phyloP scores from a whole-genome alignment of 2,329 filamentous ascomycete genomes.

The Chlorencoelia australis region DNA sequence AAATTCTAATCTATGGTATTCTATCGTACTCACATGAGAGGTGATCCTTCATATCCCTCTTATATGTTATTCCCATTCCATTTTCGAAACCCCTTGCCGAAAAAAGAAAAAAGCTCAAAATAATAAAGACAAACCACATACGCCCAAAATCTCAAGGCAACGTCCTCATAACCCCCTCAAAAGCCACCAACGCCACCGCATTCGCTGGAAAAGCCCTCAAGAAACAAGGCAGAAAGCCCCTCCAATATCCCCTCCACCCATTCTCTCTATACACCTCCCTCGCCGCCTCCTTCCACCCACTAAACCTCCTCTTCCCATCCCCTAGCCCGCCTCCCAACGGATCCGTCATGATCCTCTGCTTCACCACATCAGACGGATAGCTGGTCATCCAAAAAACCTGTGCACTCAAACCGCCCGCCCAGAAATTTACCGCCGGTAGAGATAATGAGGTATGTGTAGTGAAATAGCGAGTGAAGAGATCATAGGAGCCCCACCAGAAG shows the following conservation, averaged over 20 bases:
- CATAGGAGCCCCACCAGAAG: slow-evolving; percentile 97
- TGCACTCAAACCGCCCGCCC: slow-evolving; percentile 86
- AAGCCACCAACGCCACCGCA: slow-evolving; percentile 83
- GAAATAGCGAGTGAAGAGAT: slow-evolving; percentile 64
- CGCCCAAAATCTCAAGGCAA: slow-evolving; percentile 27
- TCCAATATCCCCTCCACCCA: slow-evolving; percentile 77
- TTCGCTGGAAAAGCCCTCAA: slow-evolving; percentile 91
- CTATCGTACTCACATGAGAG: no score
- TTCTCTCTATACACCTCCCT: slow-evolving; percentile 63
- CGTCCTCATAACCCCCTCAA: slow-evolving; percentile 79
- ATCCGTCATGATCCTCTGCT: slow-evolving; percentile 97
- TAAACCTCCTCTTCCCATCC: slow-evolving; percentile 60
- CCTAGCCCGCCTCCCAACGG: slow-evolving; percentile 61
- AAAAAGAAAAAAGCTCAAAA: no score
- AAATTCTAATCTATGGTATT: no score
- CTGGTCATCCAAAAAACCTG: slow-evolving; percentile 92
- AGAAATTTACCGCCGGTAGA: slow-evolving; percentile 83
- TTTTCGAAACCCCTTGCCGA: no score
- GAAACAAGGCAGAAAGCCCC: slow-evolving; percentile 90
- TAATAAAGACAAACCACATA: no score
- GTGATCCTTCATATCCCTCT: no score
- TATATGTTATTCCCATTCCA: no score
- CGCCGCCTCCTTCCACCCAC: slow-evolving; percentile 71
- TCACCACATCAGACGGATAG: slow-evolving; percentile 88
- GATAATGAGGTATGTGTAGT: slow-evolving; percentile 58